These are phyloP conservation scores for Penicillium nordicum DNA, from an alignment of 2,329 filamentous ascomycete species.

Conservation along the genomic window DNA sequence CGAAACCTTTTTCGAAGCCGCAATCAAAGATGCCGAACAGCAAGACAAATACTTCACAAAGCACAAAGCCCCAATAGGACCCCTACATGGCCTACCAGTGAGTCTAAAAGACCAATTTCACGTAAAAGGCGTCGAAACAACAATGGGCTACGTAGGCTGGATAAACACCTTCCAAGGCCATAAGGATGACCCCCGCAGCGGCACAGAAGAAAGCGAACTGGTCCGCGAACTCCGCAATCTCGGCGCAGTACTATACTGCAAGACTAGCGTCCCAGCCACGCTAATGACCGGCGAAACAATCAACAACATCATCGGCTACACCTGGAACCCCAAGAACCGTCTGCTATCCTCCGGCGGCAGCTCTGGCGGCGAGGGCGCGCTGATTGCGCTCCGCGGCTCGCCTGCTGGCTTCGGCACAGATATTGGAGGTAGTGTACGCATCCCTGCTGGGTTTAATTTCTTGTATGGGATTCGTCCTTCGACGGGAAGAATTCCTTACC, in stretches of 20 bases:
- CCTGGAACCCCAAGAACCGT: conserved; percentile 56
- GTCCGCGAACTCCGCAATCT: conserved; percentile 52
- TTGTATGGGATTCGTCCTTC: conserved; percentile 57
- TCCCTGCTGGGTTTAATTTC: conserved; percentile 59
- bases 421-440: conserved; percentile 55
- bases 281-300: conserved; percentile 58
- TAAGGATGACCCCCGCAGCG: conserved; percentile 50
- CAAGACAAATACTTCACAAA: conserved; percentile 48
- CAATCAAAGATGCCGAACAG: conserved; percentile 47
- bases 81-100: conserved; percentile 61
- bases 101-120: conserved; percentile 52
- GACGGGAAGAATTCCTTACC: conserved; percentile 52
- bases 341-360: conserved; percentile 55
- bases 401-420: conserved; percentile 59
- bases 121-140: conserved; percentile 51
- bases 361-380: conserved; percentile 57
- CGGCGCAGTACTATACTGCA: conserved; percentile 55
- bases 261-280: conserved; percentile 56
- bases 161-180: conserved; percentile 59
- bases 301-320: conserved; percentile 60
- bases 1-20: conserved; percentile 55
- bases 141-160: conserved; percentile 65
- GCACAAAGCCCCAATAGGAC: conserved; percentile 50
- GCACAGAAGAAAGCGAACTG: conserved; percentile 56
- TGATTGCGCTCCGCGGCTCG: conserved; percentile 54